Evolutionary conservation across 495 filamentous ascomycete genomes (phyloP).

Genomic region (Xylaria grammica): DNA sequence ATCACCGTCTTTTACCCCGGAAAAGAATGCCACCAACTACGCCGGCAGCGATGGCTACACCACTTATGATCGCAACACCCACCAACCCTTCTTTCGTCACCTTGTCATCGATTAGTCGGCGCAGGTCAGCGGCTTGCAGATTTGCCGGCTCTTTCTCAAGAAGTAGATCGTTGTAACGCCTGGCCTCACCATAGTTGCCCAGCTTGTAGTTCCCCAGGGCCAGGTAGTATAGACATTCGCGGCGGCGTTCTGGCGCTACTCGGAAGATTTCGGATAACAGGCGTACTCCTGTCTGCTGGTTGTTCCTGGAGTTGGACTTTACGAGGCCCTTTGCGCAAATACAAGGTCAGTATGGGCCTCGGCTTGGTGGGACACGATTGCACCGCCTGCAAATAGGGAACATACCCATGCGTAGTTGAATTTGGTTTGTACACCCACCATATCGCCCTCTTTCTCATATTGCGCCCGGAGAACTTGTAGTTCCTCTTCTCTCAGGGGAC

Average conservation of each 20-base stretch:
- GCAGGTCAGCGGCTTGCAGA: conserved; percentile 84
- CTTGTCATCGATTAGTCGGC: conserved; percentile 89
- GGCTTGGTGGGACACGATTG: background rate
- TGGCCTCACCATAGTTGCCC: conserved; percentile 93
- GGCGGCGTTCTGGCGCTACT: conserved; percentile 82
- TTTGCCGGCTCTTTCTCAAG: conserved; percentile 89
- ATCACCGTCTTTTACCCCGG: conserved; percentile 36
- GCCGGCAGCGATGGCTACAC: conserved; percentile 90
- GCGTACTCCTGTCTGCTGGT: conserved; percentile 94
- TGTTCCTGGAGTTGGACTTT: conserved; percentile 79
- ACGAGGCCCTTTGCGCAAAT: conserved; percentile 74
- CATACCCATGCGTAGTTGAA: conserved; percentile 99
- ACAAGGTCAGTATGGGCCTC: conserved; percentile 17
- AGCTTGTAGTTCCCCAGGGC: conserved; percentile 97
- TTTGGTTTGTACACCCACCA: conserved; percentile 96
- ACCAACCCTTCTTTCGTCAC: conserved; percentile 92
- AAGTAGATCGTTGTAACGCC: conserved; percentile 90
- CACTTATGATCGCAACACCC: conserved; percentile 96
- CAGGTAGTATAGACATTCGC: conserved; percentile 97
- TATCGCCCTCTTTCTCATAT: conserved; percentile 95
- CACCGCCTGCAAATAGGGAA: conserved; percentile 3
- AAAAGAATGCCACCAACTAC: conserved; percentile 87
- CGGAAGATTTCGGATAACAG: conserved; percentile 97
- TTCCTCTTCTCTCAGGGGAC: conserved; percentile 86
- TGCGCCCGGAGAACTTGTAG: conserved; percentile 89